Base-by-base conservation (phyloP, 179 eudicot species). In the Beta macrorhiza region DNA sequence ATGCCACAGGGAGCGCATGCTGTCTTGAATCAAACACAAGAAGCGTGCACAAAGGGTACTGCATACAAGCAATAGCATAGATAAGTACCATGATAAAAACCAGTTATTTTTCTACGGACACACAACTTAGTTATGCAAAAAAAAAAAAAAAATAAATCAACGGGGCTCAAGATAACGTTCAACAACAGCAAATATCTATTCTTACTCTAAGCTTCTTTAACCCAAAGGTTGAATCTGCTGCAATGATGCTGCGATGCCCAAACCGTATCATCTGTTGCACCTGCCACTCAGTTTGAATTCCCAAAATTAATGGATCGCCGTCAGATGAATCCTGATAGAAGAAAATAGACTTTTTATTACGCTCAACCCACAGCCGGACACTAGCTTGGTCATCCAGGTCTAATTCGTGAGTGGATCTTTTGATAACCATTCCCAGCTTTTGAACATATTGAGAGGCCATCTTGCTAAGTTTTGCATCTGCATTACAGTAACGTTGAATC, bases 251-350 rank as follows among this genome's bases (percentile, higher is more conserved):
- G 74, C 87, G 88, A 76, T 92, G 90, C 78, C 99, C 99, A 87
- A 94, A 96, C 37, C 97, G 93, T 69, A 91, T 83, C 98, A 96
- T 92, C 86, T 96, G 99, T 64, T 94, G 98, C 89, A 94, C 80
- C 79, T 96, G 99, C 99, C 99, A 96, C 76, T 94, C 99, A 9
- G 99, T 96, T 87, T 94, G 99, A 79, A 96, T 91, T 65, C 99
- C 99, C 90, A 96, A 85, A 81, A 96, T 76, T 79, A 96, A 96
- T 63, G 99, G 86, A 69, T 92, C 91, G 0, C 79, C 85, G 15
- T 89, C 97, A 77, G 99, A 86, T 56, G 94, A 68, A 67, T 94
- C 97, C 79, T 89, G 97, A 82, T 90, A 89, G 67, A 90, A 91
- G 88, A 96, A 96, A 47, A 92, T 83, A 16, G 91, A 89, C 81